phyloP scores from a whole-genome alignment of 805 yeast species.

The Metschnikowia shivogae region DNA sequence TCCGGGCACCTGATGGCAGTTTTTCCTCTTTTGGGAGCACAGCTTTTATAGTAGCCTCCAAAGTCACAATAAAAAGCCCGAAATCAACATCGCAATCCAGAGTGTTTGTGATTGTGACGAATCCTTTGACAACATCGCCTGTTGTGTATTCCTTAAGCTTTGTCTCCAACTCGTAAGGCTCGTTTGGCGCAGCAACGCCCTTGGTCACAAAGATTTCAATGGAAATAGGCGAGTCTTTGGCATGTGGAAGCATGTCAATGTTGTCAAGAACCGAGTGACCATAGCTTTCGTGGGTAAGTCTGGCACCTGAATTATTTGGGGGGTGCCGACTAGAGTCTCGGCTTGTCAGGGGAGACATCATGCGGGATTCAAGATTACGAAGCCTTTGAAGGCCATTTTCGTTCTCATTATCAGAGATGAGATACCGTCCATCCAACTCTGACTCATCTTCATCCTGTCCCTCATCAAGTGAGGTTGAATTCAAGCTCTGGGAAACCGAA shows the following conservation, averaged over 20 bases:
- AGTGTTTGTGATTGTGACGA: constrained; percentile 46
- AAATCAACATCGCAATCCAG: constrained; percentile 42
- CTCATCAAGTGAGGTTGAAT: constrained; percentile 5
- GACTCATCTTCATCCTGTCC: constrained; percentile 8
- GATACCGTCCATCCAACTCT: constrained; percentile 16
- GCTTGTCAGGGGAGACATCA: background rate
- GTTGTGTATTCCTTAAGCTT: constrained; percentile 40
- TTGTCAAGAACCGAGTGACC: constrained; percentile 50
- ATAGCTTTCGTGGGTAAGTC: constrained; percentile 20
- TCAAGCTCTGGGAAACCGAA: constrained; percentile 9
- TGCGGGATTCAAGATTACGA: background rate
- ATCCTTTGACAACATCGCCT: constrained; percentile 41
- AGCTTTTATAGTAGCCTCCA: constrained; percentile 33
- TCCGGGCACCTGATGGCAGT: constrained; percentile 4
- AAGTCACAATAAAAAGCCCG: constrained; percentile 36
- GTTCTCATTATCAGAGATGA: constrained; percentile 15
- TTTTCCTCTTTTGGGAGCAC: constrained; percentile 15
- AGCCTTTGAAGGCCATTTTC: constrained; percentile 17
- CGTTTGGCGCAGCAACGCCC: constrained; percentile 45
- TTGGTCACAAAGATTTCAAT: constrained; percentile 51
- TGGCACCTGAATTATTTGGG: background rate
- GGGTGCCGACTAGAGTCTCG: background rate
- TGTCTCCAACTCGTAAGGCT: constrained; percentile 40
- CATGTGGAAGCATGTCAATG: constrained; percentile 45
- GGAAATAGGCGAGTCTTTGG: constrained; percentile 40